Percentiles rank a stretch among this genome's conserved stretches.
These are phyloP conservation scores for Elongisporangium anandrum DNA, from an alignment of 352 stramenopile genomes.

Conservation along the genomic window DNA sequence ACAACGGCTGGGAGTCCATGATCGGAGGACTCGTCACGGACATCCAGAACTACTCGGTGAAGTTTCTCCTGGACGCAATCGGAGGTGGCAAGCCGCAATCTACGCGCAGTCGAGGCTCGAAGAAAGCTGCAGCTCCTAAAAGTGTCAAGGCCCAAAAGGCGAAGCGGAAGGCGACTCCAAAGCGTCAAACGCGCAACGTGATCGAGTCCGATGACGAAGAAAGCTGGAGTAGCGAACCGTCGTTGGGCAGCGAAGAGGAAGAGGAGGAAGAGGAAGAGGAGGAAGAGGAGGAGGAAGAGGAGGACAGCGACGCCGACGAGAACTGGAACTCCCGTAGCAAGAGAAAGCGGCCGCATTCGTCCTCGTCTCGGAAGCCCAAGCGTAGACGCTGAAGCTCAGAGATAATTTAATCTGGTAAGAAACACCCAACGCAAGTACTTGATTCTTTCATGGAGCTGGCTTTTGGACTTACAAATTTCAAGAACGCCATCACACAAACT, in stretches of 20 bases:
- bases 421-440: background rate
- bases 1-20: constrained; percentile 62
- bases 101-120: constrained; percentile 5
- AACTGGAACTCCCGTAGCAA: constrained; percentile 36
- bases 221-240: constrained; percentile 41
- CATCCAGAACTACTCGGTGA: constrained; percentile 65
- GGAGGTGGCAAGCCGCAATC: constrained; percentile 22
- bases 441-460: background rate
- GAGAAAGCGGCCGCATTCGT: constrained; percentile 23
- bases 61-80: constrained; percentile 68
- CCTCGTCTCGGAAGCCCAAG: constrained; percentile 16
- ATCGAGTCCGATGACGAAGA: constrained; percentile 50
- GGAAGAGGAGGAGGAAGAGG: constrained; percentile 26
- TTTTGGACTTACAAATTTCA: background rate
- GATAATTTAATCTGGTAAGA: background rate
- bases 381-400: constrained; percentile 16
- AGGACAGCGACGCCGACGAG: constrained; percentile 15
- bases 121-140: background rate
- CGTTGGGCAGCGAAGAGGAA: constrained; percentile 29
- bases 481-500: background rate
- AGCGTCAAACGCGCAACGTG: constrained; percentile 21
- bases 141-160: constrained; percentile 13
- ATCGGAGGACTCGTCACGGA: constrained; percentile 60
- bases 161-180: constrained; percentile 21
- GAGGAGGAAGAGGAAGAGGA: constrained; percentile 67